Conservation (phyloP, 331 rosid genomes). For the Quercus lobata region DNA sequence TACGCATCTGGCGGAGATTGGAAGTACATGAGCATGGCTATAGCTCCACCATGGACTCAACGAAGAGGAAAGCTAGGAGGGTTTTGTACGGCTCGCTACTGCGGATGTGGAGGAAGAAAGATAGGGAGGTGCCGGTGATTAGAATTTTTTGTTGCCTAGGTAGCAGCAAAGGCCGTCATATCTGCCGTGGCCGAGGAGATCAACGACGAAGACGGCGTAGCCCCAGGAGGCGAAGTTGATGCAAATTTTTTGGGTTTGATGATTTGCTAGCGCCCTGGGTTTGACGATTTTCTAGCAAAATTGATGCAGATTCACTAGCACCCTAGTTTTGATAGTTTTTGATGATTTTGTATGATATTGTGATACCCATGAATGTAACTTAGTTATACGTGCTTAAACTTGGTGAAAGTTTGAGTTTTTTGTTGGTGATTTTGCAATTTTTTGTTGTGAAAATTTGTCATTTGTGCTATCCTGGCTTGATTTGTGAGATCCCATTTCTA, state of each 20-base stretch:
- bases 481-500: no score
- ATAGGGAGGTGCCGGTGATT: constrained; percentile 62
- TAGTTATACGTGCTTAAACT: no score
- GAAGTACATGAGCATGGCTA: constrained; percentile 70
- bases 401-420: no score
- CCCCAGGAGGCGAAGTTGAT: constrained; percentile 75
- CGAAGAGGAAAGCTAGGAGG: constrained; percentile 80
- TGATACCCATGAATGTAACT: no score
- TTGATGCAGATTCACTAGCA: no score
- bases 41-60: constrained; percentile 81
- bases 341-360: no score
- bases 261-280: no score
- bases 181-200: constrained; percentile 72
- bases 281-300: no score
- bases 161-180: constrained; percentile 46
- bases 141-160: constrained; percentile 60
- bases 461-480: no score
- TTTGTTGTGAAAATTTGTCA: no score
- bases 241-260: constrained; percentile 61
- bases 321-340: no score
- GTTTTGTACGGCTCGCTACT: constrained; percentile 1
- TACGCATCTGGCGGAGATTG: constrained; percentile 54
- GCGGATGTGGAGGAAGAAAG: constrained; percentile 50
- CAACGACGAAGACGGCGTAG: constrained; percentile 91
- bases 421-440: no score